Conservation (phyloP, 2,329 filamentous ascomycete species). For the Arthrobotrys sinensis region DNA sequence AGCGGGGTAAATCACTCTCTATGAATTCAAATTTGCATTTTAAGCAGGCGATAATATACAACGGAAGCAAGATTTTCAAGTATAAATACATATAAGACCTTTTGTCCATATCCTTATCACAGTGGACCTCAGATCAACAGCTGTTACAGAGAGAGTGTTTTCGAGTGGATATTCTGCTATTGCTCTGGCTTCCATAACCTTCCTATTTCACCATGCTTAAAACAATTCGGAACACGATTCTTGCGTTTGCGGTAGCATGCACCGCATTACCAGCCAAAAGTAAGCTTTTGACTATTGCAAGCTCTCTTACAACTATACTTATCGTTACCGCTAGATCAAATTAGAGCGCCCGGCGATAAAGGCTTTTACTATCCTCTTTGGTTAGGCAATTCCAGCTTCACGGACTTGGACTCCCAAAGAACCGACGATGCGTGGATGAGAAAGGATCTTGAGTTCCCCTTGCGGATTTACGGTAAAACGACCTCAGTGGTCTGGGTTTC, state of each 20-base stretch:
- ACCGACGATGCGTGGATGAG: slow-evolving; percentile 25
- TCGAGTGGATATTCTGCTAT: not conserved
- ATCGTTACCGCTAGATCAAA: slow-evolving; percentile 1
- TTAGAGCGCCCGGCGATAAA: slow-evolving; percentile 28
- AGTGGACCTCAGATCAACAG: not conserved
- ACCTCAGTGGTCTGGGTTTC: slow-evolving; percentile 12
- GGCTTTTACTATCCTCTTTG: slow-evolving; percentile 37
- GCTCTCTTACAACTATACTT: not conserved
- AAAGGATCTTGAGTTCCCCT: slow-evolving; percentile 32
- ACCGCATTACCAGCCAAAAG: not conserved
- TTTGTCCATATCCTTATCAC: not conserved
- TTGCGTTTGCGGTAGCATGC: not conserved
- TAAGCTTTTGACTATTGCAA: not conserved
- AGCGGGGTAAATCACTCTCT: no score
- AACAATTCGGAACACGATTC: not conserved
- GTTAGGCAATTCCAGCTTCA: slow-evolving; percentile 26
- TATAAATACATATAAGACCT: not conserved
- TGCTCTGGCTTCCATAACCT: not conserved
- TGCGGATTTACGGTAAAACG: slow-evolving; percentile 19
- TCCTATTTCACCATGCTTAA: not conserved
- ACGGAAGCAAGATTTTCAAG: not conserved
- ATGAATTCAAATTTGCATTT: not conserved
- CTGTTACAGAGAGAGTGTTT: no score
- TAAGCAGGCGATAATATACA: not conserved
- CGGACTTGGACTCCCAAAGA: slow-evolving; percentile 1